Percentiles rank a stretch among this genome's conserved stretches.
These are phyloP conservation scores for Euryodendron excelsum DNA, from an alignment of 148 eudicot genomes.

Conservation along the genomic window DNA sequence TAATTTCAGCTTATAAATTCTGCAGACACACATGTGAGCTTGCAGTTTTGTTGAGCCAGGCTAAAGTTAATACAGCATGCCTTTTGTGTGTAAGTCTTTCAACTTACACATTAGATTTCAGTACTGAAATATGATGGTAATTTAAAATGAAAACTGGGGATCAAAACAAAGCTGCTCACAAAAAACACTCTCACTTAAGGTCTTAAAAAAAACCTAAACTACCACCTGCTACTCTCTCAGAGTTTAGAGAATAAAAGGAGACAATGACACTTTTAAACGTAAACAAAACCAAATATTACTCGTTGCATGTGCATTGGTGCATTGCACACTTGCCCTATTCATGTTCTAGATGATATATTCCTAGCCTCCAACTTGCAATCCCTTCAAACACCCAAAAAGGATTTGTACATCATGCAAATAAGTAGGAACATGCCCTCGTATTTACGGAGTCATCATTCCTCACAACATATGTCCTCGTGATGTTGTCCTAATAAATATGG, in stretches of 20 bases:
- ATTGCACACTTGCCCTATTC: neutral
- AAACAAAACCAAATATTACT: neutral
- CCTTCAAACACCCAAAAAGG: neutral
- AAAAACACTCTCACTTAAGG: neutral
- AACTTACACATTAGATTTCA: neutral
- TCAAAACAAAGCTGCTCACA: neutral
- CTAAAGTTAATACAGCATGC: neutral
- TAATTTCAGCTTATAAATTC: conserved; percentile 3
- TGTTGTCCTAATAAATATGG: neutral
- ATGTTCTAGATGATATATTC: neutral
- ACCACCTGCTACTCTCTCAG: neutral
- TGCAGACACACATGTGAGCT: neutral
- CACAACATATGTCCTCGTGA: neutral
- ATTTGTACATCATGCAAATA: neutral
- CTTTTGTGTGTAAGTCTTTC: neutral
- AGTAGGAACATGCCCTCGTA: neutral
- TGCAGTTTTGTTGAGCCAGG: neutral
- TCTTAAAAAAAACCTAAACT: neutral
- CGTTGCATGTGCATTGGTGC: neutral
- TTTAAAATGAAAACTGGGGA: neutral
- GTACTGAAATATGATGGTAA: neutral
- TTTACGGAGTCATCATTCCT: neutral
- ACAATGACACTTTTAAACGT: neutral
- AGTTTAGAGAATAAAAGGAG: neutral
- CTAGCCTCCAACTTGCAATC: neutral